Percentiles rank a stretch among this genome's conserved stretches.
These are phyloP conservation scores for Mikania micrantha DNA, from an alignment of 129 eudicot genomes.

Conservation along the genomic window DNA sequence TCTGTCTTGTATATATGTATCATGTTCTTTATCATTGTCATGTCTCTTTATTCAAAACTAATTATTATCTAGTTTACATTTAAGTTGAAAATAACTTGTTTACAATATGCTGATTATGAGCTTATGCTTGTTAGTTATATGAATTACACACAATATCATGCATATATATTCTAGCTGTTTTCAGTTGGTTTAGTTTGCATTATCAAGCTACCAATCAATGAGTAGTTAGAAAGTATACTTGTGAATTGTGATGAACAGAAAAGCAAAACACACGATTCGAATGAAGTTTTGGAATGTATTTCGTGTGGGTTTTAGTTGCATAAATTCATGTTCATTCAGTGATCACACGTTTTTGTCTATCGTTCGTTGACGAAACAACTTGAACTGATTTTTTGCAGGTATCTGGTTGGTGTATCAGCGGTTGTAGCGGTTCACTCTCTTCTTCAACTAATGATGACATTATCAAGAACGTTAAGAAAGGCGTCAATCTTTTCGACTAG, in stretches of 20 bases:
- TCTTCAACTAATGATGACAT: conserved; percentile 51
- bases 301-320: conserved; percentile 23
- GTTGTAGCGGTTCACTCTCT: conserved; percentile 67
- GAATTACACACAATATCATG: not conserved
- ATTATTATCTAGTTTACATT: too few relatives aligned
- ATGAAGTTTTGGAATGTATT: conserved; percentile 23
- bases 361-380: not conserved
- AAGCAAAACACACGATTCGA: conserved; percentile 14
- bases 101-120: too few relatives aligned
- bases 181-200: conserved; percentile 6
- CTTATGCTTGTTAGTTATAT: not conserved
- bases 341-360: conserved; percentile 22
- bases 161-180: not conserved
- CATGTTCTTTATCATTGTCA: too few relatives aligned
- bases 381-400: conserved; percentile 36
- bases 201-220: conserved; percentile 12
- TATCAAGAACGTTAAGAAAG: conserved; percentile 35
- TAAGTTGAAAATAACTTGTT: too few relatives aligned
- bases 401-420: conserved; percentile 67
- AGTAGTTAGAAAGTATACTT: conserved; percentile 25
- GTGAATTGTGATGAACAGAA: conserved; percentile 22
- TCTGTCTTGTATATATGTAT: too few relatives aligned
- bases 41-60: too few relatives aligned
- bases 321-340: conserved; percentile 25
- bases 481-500: conserved; percentile 42